Evolutionary conservation across 2,329 filamentous ascomycete species (phyloP).

Genomic region (Immersiporthe knoxdaviesiana): DNA sequence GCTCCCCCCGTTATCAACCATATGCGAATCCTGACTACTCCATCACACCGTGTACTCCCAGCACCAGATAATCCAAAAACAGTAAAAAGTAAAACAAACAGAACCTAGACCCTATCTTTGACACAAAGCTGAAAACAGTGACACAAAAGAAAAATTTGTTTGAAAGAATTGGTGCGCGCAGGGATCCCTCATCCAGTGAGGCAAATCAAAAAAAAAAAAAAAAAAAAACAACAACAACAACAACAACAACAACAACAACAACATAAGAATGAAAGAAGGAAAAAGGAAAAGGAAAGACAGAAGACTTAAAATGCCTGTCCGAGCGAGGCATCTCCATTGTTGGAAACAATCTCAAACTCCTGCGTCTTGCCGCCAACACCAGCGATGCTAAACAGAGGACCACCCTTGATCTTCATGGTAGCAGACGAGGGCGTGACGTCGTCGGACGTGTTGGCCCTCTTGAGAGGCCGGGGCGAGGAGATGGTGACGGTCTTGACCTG

Average conservation of each 20-base stretch:
- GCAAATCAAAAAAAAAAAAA: not conserved
- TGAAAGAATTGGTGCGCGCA: conserved; percentile 5
- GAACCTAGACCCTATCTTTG: not conserved
- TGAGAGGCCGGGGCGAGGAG: conserved; percentile 14
- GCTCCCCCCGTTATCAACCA: not conserved
- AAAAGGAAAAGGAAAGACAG: not conserved
- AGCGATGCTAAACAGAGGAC: conserved; percentile 24
- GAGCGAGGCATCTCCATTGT: conserved; percentile 7
- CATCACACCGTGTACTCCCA: not conserved
- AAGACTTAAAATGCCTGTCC: conserved; percentile 24
- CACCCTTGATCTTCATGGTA: conserved; percentile 18
- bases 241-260: too few relatives aligned
- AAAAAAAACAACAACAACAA: too few relatives aligned
- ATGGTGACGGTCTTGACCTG: conserved; percentile 29
- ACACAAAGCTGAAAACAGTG: not conserved
- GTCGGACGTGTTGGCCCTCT: conserved; percentile 22
- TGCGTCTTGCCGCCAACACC: conserved; percentile 26
- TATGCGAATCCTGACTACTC: not conserved
- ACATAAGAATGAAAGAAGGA: not conserved
- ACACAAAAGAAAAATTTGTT: conserved; percentile 22
- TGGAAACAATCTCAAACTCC: conserved; percentile 29
- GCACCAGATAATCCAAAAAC: not conserved
- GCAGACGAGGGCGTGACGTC: conserved; percentile 9
- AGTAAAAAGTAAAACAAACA: not conserved
- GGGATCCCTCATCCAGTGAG: conserved; percentile 5